Percentiles rank a stretch among this genome's conserved stretches.
Evolutionary conservation across 768 basidiomycete species (phyloP).

Genomic region (Podaxis sp.): DNA sequence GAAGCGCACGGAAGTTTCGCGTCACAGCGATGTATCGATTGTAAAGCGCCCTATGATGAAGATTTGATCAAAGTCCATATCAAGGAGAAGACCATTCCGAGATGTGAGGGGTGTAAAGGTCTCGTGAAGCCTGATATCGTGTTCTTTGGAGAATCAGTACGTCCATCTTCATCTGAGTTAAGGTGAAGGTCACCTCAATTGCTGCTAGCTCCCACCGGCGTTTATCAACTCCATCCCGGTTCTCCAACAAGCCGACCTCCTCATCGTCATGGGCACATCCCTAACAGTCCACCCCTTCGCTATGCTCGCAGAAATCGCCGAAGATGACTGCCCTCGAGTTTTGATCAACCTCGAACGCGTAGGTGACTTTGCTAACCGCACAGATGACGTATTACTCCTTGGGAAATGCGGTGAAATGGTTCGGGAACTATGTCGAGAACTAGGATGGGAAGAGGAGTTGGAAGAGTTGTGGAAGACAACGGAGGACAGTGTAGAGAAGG

Average conservation of each 20-base stretch:
- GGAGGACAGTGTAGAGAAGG: constrained; percentile 24
- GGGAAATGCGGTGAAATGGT: constrained; percentile 75
- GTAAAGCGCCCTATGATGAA: constrained; percentile 56
- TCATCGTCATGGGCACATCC: constrained; percentile 91
- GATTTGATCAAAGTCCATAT: constrained; percentile 70
- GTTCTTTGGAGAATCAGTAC: constrained; percentile 82
- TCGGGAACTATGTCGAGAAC: constrained; percentile 54
- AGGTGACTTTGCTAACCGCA: constrained; percentile 56
- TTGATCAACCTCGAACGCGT: constrained; percentile 87
- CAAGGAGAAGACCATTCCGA: constrained; percentile 60
- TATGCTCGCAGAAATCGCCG: constrained; percentile 61
- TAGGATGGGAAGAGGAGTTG: constrained; percentile 77
- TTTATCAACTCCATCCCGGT: constrained; percentile 61
- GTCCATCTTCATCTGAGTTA: constrained; percentile 23
- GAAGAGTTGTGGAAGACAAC: constrained; percentile 56
- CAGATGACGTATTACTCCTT: constrained; percentile 63
- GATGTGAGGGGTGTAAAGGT: constrained; percentile 66
- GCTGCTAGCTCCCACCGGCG: constrained; percentile 61
- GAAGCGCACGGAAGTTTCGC: constrained; percentile 99
- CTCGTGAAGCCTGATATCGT: constrained; percentile 94
- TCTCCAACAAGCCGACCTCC: constrained; percentile 72
- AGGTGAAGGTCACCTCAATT: not conserved
- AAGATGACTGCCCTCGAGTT: constrained; percentile 67
- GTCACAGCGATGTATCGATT: constrained; percentile 78
- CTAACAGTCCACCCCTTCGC: constrained; percentile 89